Evolutionary conservation across 192 early-diverging fungal species (phyloP).

Genomic region (Mortierella hygrophila): DNA sequence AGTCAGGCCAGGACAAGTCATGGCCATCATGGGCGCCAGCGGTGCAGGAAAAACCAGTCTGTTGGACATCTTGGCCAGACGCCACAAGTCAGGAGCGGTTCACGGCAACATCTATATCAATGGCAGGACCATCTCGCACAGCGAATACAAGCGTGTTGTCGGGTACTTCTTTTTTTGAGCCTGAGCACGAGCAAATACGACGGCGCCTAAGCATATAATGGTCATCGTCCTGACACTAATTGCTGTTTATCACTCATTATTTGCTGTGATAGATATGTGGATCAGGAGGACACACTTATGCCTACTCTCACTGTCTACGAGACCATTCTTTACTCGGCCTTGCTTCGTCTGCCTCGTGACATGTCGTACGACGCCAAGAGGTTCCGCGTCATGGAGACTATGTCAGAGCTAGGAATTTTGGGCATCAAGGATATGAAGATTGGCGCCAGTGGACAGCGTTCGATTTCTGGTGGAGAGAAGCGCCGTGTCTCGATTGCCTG

Average conservation of each 20-base stretch:
- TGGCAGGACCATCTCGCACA: constrained; percentile 72
- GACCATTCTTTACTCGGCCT: constrained; percentile 90
- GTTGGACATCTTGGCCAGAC: constrained; percentile 89
- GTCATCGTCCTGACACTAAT: neutral
- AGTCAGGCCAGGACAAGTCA: constrained; percentile 86
- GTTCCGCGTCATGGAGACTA: constrained; percentile 81
- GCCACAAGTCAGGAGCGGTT: constrained; percentile 77
- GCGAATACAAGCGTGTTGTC: constrained; percentile 77
- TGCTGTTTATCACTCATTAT: neutral
- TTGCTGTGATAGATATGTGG: constrained; percentile 73
- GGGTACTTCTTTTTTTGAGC: constrained; percentile 68
- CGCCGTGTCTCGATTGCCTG: constrained; percentile 95
- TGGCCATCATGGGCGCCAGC: constrained; percentile 96
- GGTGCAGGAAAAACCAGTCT: constrained; percentile 95
- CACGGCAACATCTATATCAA: constrained; percentile 85
- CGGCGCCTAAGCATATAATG: neutral
- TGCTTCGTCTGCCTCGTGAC: constrained; percentile 81
- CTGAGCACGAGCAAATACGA: neutral
- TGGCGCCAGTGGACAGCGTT: constrained; percentile 75
- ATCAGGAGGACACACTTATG: constrained; percentile 93
- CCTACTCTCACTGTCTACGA: constrained; percentile 92
- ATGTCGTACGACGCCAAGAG: constrained; percentile 79
- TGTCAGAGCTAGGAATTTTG: constrained; percentile 89
- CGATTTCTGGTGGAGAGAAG: constrained; percentile 94
- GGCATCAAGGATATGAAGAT: constrained; percentile 86